Evolutionary conservation across 257 asterid species (phyloP), one percentile per base, ranked within the genome.

Genomic region (Petunia axillaris): DNA sequence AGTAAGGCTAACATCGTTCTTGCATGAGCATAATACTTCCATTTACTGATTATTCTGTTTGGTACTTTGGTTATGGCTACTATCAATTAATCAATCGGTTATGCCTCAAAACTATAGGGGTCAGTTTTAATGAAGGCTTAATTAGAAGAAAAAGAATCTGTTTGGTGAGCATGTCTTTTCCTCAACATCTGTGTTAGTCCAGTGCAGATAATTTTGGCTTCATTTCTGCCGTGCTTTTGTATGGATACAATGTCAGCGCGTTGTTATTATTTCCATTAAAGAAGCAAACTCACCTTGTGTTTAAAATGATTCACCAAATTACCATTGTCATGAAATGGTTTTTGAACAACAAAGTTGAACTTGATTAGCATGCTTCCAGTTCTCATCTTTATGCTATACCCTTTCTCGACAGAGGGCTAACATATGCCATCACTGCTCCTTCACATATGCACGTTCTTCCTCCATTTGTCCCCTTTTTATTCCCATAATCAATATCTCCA

Each of bases 191-290:
- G 11, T 13, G 73, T 64, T 16, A 39, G 73, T 25, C 35, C 50
- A 64, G 7, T 15, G 11, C 5, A 39, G 73, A 64, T 64, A 64
- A 13, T 39, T 38, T 64, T 38, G 8, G 35, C 70, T 37, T 64
- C 70, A 64, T 64, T 63, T 62, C 36, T 64, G 16, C 37, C 5
- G 73, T 64, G 73, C 48, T 64, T 64, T 11, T 64, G 73, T 11
- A 38, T 14, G 4, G 16, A 64, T 39, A 11, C 70, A 36, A 25
- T 10, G 40, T 63, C 10, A 37, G 41, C 70, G 3, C 70, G 36
- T 11, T 37, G 15, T 63, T 63, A 37, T 63, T 10, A 10, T 63
- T 63, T 63, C 16, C 70, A 63, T 13, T 64, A 37, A 64, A 37
- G 48, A 64, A 64, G 71, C 71, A 11, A 37, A 4, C 25, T 1